Percentiles rank a stretch among this genome's conserved stretches.
phyloP scores from a whole-genome alignment of 108 stramenopile species.

The Poteriospumella lacustris region DNA sequence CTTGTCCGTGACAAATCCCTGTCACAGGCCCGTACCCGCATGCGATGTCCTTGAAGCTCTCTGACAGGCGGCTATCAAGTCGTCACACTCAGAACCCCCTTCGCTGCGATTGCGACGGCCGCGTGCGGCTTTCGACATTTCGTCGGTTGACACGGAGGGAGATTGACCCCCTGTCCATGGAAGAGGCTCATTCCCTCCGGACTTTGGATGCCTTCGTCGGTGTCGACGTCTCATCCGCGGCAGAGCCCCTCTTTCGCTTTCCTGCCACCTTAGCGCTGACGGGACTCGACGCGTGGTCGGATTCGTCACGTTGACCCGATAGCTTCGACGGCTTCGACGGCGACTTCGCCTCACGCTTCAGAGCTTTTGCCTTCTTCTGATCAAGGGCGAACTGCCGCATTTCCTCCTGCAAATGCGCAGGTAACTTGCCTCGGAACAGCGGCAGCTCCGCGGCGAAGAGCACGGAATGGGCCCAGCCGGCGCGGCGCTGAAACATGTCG shows the following conservation, averaged over 20 bases:
- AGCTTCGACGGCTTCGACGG: not conserved
- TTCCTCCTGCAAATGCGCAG: conserved; percentile 35
- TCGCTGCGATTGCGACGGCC: too few species aligned
- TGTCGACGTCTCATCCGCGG: not conserved
- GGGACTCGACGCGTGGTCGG: too few species aligned
- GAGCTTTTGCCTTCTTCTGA: conserved; percentile 40
- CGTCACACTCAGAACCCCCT: too few species aligned
- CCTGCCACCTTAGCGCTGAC: not conserved
- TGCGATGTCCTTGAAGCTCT: too few species aligned
- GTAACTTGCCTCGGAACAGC: conserved; percentile 37
- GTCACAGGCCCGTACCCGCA: too few species aligned
- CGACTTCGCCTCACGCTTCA: not conserved
- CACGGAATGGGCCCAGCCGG: conserved; percentile 97
- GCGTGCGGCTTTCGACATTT: too few species aligned
- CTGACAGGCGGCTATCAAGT: too few species aligned
- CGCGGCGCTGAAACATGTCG: conserved; percentile 66
- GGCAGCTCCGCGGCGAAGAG: conserved; percentile 85
- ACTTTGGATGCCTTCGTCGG: not conserved
- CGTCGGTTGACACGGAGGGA: too few species aligned
- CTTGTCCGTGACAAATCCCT: too few species aligned
- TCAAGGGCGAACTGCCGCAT: conserved; percentile 43
- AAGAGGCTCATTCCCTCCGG: not conserved
- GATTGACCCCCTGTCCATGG: too few species aligned
- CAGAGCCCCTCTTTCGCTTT: not conserved
- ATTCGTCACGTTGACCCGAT: not conserved